A percentile compares a stretch with the other conserved stretches of the same genome.
These are phyloP conservation scores for Backusella morwellensis DNA, from an alignment of 192 early-diverging fungal species.

Conservation along the genomic window DNA sequence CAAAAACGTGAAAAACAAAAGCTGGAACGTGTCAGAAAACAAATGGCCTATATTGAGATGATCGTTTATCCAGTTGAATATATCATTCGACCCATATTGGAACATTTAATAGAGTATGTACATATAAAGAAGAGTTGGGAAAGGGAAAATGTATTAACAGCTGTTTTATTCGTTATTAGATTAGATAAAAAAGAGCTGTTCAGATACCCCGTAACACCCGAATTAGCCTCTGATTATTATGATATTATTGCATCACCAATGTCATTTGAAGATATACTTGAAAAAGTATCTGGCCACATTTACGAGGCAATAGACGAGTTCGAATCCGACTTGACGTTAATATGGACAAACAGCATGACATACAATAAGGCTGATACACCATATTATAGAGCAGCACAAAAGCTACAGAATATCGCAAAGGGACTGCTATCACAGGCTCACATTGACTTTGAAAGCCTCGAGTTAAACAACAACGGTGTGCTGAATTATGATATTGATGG, in stretches of 20 bases:
- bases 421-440: constrained; percentile 41
- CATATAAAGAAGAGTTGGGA: not conserved
- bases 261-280: constrained; percentile 68
- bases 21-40: constrained; percentile 53
- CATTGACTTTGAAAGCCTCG: constrained; percentile 39
- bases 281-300: constrained; percentile 50
- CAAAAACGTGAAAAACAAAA: constrained; percentile 71
- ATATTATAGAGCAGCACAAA: constrained; percentile 64
- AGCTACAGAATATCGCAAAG: constrained; percentile 44
- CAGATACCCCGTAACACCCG: constrained; percentile 61
- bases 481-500: constrained; percentile 43
- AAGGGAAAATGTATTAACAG: not conserved
- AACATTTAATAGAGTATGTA: constrained; percentile 54
- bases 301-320: constrained; percentile 64
- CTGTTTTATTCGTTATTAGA: constrained; percentile 20
- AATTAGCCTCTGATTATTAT: constrained; percentile 75
- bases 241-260: constrained; percentile 70
- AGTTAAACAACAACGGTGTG: constrained; percentile 37
- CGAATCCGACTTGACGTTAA: constrained; percentile 68
- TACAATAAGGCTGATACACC: constrained; percentile 76
- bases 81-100: constrained; percentile 61
- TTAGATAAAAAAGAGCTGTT: constrained; percentile 72
- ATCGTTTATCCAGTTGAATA: constrained; percentile 71
- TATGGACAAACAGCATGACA: constrained; percentile 69
- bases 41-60: constrained; percentile 64